Base-by-base conservation (phyloP, 768 basidiomycete genomes). In the Amanita pallidorosea region DNA sequence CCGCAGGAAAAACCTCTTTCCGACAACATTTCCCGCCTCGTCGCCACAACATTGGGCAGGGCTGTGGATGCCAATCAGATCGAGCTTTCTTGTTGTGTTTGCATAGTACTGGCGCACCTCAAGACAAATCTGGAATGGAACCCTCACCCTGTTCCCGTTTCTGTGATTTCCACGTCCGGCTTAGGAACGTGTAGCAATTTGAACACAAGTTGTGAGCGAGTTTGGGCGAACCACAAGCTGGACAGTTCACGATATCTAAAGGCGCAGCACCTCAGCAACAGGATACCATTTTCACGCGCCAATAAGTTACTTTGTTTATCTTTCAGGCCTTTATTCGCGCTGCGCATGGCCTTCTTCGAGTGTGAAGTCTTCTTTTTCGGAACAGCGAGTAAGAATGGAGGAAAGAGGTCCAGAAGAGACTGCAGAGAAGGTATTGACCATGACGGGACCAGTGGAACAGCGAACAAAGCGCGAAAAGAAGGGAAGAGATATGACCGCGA, bases 351-450 rank as follows among this genome's bases (percentile, higher is more conserved):
- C 66, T 98, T 98, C 47, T 88, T 76, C 18, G 90, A 92, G 67
- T 97, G 93, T 0, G 93, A 92, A 9, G 82, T 77, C 68, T 94
- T 94, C 64, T 85, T 86, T 70, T 97, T 97, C 22, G 95, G 95
- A 2, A 95, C 95, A 22, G 93, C 92, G 38, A 92, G 78, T 17
- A 97, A 70, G 64, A 94, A 81, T 1, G 92, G 76, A 11, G 94
- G 94, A 54, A 97, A 76, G 40, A 96, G 77, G 55, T 94, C 88
- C 36, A 74, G 65, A 25, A 76, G 58, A 13, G 73, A 72, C 41
- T 66, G 66, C 17, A 72, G 57, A 7, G 71, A 65, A 13, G 72
- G 72, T 44, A 70, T 57, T 51, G 66, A 58, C 71, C 69, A 69
- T 29, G 51, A 51, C 61, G 61, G 64, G 57, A 53, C 52, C 47